phyloP scores from a whole-genome alignment of 2,329 filamentous ascomycete genomes.

The Monilinia fructicola region DNA sequence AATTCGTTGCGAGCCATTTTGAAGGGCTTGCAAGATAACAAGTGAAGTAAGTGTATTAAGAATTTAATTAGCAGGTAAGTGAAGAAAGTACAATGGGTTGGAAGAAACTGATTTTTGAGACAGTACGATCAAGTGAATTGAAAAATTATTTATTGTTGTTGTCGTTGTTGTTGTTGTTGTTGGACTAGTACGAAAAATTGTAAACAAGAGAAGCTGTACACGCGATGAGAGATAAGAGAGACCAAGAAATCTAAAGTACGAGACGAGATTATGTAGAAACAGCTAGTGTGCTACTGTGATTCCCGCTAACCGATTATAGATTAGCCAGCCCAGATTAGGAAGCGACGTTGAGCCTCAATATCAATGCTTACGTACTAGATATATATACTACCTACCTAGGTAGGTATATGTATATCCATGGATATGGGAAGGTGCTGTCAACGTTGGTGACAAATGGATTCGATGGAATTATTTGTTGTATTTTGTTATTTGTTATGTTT shows the following conservation, averaged over 20 bases:
- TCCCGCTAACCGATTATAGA: not conserved
- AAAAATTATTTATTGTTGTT: not conserved
- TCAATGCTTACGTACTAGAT: too few species aligned
- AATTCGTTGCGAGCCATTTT: slow-evolving; percentile 9
- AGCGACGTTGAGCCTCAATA: not conserved
- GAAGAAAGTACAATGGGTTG: slow-evolving; percentile 8
- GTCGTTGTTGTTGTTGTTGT: not conserved
- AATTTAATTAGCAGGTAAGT: not conserved
- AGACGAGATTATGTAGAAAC: slow-evolving; percentile 16
- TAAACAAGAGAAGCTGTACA: slow-evolving; percentile 9
- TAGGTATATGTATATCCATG: too few species aligned
- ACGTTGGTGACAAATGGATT: too few species aligned
- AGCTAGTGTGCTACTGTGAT: not conserved
- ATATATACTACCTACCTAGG: too few species aligned
- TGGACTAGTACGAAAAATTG: not conserved
- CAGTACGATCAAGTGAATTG: too few species aligned
- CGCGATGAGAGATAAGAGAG: slow-evolving; percentile 6
- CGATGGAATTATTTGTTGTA: too few species aligned
- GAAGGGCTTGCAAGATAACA: not conserved
- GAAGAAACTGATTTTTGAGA: not conserved
- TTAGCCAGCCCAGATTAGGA: not conserved
- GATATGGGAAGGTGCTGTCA: too few species aligned
- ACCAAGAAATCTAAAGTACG: not conserved
- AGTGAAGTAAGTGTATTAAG: not conserved
- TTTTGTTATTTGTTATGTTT: too few species aligned